Evolutionary conservation across 768 basidiomycete species (phyloP), one percentile per base, ranked within the genome.

Genomic region (Hemileccinum rubropunctum): DNA sequence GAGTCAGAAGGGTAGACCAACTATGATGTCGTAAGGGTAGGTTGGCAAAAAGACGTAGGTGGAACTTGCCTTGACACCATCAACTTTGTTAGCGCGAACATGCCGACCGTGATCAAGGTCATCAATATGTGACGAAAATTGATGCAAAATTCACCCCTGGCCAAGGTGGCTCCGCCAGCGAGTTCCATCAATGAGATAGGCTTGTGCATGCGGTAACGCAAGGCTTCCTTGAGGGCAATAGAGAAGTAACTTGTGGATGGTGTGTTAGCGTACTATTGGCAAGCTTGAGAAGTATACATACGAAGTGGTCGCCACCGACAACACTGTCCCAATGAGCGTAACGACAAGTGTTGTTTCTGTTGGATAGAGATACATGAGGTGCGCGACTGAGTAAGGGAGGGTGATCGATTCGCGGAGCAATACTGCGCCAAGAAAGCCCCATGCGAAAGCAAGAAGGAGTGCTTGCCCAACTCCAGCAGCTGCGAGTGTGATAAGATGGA

Each of bases 1-100:
- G 56, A 1, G 46, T 40, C n/a, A 57, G 15, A 8, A 57, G 45
- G 13, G 56, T 57, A 33, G 56, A 28, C 52, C 56, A 57, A 12
- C 28, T 30, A 30, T 30, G 8, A 30, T 30, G 8, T 30, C 11
- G 8, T 30, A 8, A 30, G 28, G 28, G 2, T 4, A 30, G 3
- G 28, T 8, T 30, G 28, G 28, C 9, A 30, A 9, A 30, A 12
- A 8, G 28, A 8, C 8, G 11, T 12, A 8, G 11, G 28, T 30
- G 11, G 28, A 30, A 30, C 28, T 9, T 30, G 9, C 28, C 28
- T 30, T 9, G 28, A 30, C 11, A 30, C 28, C 28, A 30, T 30
- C 7, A 30, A 9, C 28, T 30, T 12, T 30, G 28, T 30, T 2
- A 30, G 28, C 2, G 9, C 28, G 9, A 8, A 30, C 11, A 30